Evolutionary conservation across 257 asterid genomes (phyloP).

Genomic region (Osmanthus fragrans): DNA sequence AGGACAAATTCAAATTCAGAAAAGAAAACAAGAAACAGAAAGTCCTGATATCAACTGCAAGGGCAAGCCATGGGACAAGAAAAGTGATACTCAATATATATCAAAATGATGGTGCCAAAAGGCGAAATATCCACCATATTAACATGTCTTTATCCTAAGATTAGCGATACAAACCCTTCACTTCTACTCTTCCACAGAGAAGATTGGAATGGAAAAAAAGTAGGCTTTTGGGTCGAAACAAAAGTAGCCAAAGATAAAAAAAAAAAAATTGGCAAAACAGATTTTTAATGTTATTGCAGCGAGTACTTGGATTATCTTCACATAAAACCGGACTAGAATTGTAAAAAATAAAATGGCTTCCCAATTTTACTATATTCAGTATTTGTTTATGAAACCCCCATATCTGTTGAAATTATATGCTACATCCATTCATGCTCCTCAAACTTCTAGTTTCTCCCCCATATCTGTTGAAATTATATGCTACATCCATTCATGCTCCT

Average conservation of each 20-base stretch:
- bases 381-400: neutral
- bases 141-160: neutral
- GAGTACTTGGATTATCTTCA: neutral
- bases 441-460: neutral
- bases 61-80: neutral
- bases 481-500: too few relatives aligned
- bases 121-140: neutral
- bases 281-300: neutral
- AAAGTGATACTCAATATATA: neutral
- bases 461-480: too few relatives aligned
- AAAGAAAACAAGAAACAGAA: neutral
- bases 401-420: too few relatives aligned
- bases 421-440: too few relatives aligned
- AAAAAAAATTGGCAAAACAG: neutral
- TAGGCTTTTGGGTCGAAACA: neutral
- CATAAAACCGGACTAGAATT: neutral
- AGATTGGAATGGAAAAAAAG: neutral
- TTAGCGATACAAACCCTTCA: neutral
- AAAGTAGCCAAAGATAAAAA: neutral
- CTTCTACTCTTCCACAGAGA: neutral
- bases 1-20: neutral
- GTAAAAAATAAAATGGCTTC: neutral
- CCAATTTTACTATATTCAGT: neutral
- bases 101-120: neutral
- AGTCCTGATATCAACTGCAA: neutral